These are phyloP conservation scores for Saccharomyces eubayanus DNA, from an alignment of 805 yeast genomes.

Conservation along the genomic window DNA sequence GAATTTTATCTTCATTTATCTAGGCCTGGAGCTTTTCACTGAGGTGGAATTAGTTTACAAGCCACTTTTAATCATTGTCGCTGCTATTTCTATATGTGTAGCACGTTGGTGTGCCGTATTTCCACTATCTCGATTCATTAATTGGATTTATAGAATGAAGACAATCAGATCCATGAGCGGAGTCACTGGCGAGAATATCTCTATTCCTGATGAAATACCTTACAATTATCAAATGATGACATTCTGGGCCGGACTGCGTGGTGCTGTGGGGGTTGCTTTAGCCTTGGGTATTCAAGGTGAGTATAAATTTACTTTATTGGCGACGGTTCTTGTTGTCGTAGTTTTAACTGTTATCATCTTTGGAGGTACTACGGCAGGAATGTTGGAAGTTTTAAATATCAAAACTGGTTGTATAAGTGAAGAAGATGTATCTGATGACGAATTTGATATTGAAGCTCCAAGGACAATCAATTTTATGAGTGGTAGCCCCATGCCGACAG, in stretches of 20 bases:
- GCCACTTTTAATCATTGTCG: conserved; percentile 83
- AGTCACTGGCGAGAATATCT: conserved; percentile 15
- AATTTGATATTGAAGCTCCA: conserved; percentile 84
- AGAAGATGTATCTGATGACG: conserved; percentile 74
- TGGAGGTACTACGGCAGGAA: conserved; percentile 97
- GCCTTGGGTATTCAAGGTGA: conserved; percentile 98
- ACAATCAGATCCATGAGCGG: conserved; percentile 37
- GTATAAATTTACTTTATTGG: conserved; percentile 75
- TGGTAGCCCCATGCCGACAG: background rate
- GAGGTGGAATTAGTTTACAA: conserved; percentile 93
- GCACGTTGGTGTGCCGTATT: conserved; percentile 97
- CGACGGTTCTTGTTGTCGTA: conserved; percentile 93
- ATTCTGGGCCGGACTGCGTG: conserved; percentile 98
- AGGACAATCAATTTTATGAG: conserved; percentile 12
- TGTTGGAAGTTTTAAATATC: conserved; percentile 91
- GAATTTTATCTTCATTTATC: conserved; percentile 90
- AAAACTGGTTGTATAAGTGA: conserved; percentile 86
- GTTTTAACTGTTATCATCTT: conserved; percentile 91
- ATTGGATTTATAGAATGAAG: conserved; percentile 63
- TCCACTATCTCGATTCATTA: conserved; percentile 79
- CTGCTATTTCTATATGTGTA: conserved; percentile 82
- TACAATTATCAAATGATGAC: conserved; percentile 97
- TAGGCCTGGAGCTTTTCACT: conserved; percentile 90
- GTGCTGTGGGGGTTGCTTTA: conserved; percentile 98
- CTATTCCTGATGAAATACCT: conserved; percentile 79